These are phyloP conservation scores for Capronia americana DNA, from an alignment of 2,329 filamentous ascomycete species.

Conservation along the genomic window DNA sequence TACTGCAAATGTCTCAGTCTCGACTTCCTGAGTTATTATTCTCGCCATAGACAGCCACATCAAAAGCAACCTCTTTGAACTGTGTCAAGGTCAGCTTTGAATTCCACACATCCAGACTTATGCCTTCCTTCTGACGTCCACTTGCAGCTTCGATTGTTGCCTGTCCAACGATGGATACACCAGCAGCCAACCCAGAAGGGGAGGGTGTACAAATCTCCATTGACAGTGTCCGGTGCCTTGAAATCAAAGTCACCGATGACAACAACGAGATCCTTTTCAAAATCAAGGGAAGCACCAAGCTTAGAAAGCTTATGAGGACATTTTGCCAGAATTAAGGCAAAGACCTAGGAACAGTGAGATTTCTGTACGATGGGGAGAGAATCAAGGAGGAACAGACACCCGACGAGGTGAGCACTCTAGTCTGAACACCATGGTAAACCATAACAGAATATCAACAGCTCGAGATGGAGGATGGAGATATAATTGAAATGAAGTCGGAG, in stretches of 20 bases:
- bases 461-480: conserved; percentile 96
- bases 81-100: neutral
- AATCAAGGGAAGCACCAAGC: conserved; percentile 94
- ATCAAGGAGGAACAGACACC: conserved; percentile 90
- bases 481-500: conserved; percentile 96
- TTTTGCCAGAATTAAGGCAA: conserved; percentile 98
- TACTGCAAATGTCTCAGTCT: neutral
- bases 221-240: conserved; percentile 57
- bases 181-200: neutral
- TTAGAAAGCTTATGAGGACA: conserved; percentile 97
- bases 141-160: neutral
- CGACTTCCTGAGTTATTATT: neutral
- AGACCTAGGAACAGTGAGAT: conserved; percentile 80
- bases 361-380: conserved; percentile 93
- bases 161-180: neutral
- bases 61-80: neutral
- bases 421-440: conserved; percentile 19
- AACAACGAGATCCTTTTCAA: conserved; percentile 99
- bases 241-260: conserved; percentile 99
- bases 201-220: neutral
- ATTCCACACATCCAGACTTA: neutral
- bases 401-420: conserved; percentile 73
- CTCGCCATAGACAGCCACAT: neutral
- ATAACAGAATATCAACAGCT: conserved; percentile 63
- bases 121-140: neutral